Percentiles rank a stretch among this genome's conserved stretches.
Evolutionary conservation across 192 early-diverging fungal species (phyloP).

Genomic region (Geosiphon pyriformis): DNA sequence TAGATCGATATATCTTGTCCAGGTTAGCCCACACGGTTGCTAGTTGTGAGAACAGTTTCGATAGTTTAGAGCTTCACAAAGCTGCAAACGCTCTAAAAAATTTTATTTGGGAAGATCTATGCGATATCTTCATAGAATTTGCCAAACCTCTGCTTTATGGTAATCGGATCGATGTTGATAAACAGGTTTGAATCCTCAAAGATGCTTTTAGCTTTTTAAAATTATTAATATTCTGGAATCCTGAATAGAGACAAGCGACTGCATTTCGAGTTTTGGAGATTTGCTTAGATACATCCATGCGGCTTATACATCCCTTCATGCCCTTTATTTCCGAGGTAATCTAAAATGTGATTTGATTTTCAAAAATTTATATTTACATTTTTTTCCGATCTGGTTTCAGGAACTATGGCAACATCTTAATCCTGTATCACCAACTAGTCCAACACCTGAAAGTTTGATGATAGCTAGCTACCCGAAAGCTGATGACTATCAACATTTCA

Average conservation of each 20-base stretch:
- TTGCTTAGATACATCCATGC: conserved; percentile 70
- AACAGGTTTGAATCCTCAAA: conserved; percentile 41
- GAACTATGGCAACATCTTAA: conserved; percentile 49
- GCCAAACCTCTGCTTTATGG: conserved; percentile 76
- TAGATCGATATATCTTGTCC: conserved; percentile 81
- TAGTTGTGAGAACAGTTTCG: conserved; percentile 62
- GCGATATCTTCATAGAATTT: conserved; percentile 90
- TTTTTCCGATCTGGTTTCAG: conserved; percentile 24
- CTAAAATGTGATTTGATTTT: background rate
- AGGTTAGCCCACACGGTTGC: conserved; percentile 67
- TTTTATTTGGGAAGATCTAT: conserved; percentile 91
- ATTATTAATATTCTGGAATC: conserved; percentile 13
- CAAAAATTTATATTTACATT: background rate
- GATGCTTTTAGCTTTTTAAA: background rate
- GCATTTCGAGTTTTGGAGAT: conserved; percentile 54
- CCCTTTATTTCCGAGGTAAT: conserved; percentile 92
- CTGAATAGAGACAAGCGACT: conserved; percentile 34
- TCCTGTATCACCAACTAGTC: background rate
- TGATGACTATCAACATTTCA: conserved; percentile 27
- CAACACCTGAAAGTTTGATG: conserved; percentile 39
- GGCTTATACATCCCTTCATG: conserved; percentile 94
- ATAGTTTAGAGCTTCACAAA: conserved; percentile 62
- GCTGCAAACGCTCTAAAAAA: conserved; percentile 76
- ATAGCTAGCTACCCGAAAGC: conserved; percentile 38
- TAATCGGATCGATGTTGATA: conserved; percentile 35